phyloP scores from a whole-genome alignment of 768 basidiomycete genomes.

The Suillus lakei region DNA sequence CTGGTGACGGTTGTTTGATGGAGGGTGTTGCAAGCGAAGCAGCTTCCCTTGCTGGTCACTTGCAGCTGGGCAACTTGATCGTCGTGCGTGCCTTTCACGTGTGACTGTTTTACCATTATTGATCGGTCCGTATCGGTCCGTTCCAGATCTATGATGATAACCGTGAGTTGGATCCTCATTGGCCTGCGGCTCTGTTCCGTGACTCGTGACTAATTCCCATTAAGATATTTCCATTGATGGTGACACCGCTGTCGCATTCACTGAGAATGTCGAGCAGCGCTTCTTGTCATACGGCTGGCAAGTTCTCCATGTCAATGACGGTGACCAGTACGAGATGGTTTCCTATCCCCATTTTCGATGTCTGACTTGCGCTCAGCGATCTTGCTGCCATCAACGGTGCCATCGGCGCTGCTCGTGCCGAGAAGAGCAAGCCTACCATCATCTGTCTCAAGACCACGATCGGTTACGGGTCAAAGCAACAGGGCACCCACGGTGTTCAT shows the following conservation, averaged over 20 bases:
- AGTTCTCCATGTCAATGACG: conserved; percentile 81
- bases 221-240: conserved; percentile 96
- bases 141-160: conserved; percentile 92
- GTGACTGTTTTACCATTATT: conserved; percentile 21
- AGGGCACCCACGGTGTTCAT: conserved; percentile 94
- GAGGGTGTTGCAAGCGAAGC: conserved; percentile 96
- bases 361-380: conserved; percentile 54
- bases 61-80: conserved; percentile 91
- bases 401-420: conserved; percentile 76
- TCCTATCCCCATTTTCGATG: not conserved
- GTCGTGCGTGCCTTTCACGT: conserved; percentile 58
- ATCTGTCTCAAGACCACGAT: conserved; percentile 89
- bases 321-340: conserved; percentile 60
- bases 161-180: conserved; percentile 55
- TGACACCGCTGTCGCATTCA: conserved; percentile 90
- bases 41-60: conserved; percentile 90
- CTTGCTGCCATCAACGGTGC: conserved; percentile 77
- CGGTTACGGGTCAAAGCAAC: conserved; percentile 90
- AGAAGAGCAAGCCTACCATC: conserved; percentile 84
- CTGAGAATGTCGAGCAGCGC: conserved; percentile 88
- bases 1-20: conserved; percentile 96
- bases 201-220: conserved; percentile 5
- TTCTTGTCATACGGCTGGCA: conserved; percentile 96
- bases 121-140: conserved; percentile 19
- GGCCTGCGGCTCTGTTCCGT: not conserved